Evolutionary conservation across 192 early-diverging fungal genomes (phyloP).

Genomic region (Phlyctochytrium arcticum): DNA sequence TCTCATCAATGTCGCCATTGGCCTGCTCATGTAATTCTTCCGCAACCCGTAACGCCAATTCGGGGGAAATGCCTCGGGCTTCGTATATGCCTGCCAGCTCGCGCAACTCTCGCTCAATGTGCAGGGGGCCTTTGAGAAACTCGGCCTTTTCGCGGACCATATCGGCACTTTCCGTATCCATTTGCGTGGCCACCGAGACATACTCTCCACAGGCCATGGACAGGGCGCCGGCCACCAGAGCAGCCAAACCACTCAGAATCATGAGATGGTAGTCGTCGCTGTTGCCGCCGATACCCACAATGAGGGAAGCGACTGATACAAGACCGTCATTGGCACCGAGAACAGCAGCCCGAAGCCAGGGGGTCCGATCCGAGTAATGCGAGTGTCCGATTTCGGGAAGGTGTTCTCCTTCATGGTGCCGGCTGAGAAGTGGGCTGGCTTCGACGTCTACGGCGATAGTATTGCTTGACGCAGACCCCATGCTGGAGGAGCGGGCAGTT

Average conservation of each 20-base stretch:
- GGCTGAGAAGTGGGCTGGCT: not conserved
- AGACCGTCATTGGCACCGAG: conserved; percentile 50
- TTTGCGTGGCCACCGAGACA: conserved; percentile 44
- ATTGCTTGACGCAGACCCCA: not conserved
- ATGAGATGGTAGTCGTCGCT: conserved; percentile 11
- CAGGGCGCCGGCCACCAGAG: conserved; percentile 40
- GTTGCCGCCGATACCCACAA: conserved; percentile 34
- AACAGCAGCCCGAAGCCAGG: conserved; percentile 43
- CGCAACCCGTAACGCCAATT: conserved; percentile 35
- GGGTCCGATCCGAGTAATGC: conserved; percentile 36
- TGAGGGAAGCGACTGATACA: conserved; percentile 40
- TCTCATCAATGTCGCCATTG: conserved; percentile 33
- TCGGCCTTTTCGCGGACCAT: conserved; percentile 36
- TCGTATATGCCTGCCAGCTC: conserved; percentile 42
- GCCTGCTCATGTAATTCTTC: conserved; percentile 27
- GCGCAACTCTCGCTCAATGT: conserved; percentile 29
- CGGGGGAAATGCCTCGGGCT: conserved; percentile 29
- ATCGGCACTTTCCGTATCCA: conserved; percentile 42
- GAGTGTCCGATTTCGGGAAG: conserved; percentile 26
- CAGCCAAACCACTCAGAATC: conserved; percentile 36
- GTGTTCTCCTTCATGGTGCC: not conserved
- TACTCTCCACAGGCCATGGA: conserved; percentile 49
- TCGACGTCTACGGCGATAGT: not conserved
- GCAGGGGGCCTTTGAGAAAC: conserved; percentile 38
- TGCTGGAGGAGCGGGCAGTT: not conserved